These are phyloP conservation scores for Ganoderma lingzhi DNA, from an alignment of 1,284 basidiomycete species.

Conservation along the genomic window DNA sequence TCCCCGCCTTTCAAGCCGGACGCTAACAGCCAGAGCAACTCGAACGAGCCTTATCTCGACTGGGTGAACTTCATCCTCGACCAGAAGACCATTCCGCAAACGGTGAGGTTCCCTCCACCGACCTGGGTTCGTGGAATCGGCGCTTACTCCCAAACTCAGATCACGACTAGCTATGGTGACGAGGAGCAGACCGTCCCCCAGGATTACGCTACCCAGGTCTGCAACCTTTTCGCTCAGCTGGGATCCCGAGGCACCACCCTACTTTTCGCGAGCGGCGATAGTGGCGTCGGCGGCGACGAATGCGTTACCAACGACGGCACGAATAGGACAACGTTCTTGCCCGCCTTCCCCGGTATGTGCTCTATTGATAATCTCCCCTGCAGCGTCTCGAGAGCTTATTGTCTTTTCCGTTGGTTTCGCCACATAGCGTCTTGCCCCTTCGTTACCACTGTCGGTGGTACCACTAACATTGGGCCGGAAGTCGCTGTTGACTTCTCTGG, in stretches of 20 bases:
- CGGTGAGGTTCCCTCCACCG: conserved; percentile 47
- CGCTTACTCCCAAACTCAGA: conserved; percentile 20
- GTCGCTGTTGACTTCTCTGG: conserved; percentile 65
- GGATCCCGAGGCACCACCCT: conserved; percentile 52
- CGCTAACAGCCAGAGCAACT: conserved; percentile 61
- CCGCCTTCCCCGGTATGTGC: conserved; percentile 52
- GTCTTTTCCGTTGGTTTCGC: background rate
- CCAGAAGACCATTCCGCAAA: conserved; percentile 59
- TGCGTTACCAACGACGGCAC: conserved; percentile 51
- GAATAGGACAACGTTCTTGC: conserved; percentile 48
- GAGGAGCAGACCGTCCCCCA: conserved; percentile 43
- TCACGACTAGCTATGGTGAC: conserved; percentile 53
- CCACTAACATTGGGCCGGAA: conserved; percentile 56
- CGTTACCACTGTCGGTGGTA: conserved; percentile 70
- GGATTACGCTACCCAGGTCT: conserved; percentile 47
- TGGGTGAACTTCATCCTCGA: conserved; percentile 65
- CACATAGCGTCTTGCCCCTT: conserved; percentile 54
- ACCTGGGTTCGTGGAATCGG: background rate
- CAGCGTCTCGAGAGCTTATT: background rate
- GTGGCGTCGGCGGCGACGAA: conserved; percentile 46
- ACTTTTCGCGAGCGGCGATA: conserved; percentile 53
- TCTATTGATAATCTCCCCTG: conserved; percentile 20
- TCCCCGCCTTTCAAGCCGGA: conserved; percentile 72
- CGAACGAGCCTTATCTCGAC: conserved; percentile 63
- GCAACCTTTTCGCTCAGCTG: conserved; percentile 54